Base-by-base conservation (phyloP, 2,329 filamentous ascomycete genomes). In the Neofusicoccum laricinum region DNA sequence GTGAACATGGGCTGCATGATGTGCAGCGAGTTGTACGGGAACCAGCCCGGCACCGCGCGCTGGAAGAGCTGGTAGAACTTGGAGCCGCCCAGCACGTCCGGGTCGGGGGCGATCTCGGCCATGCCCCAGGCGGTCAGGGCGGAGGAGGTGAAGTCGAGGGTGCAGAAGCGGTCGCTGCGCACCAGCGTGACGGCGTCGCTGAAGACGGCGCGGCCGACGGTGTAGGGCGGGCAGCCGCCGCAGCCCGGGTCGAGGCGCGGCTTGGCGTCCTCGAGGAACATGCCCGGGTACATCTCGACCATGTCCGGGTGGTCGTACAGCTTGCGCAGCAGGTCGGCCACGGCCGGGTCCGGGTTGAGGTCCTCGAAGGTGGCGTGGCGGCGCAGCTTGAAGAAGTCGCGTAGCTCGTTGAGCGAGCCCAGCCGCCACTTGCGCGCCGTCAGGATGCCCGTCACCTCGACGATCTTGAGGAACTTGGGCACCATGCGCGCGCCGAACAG, bases 211-310 rank as follows among this genome's bases (percentile, higher is more conserved):
- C 83, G 79, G 1, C 82, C 82, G 7, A 85, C 80, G 0, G 85
- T 85, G 70, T 82, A 86, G 0, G 81, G 82, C 0, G 80, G 81
- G 61, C 80, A 81, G 19, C 85, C 78, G 17, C 84, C 84, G 61
- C 79, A 81, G 2, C 85, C 85, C 0, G 85, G 80, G 48, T 78
- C 74, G 64, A 82, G 81, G 0, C 78, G 76, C 0, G 80, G 78
- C 70, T 87, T 87, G 34, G 79, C 77, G 61, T 86, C 81, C 71
- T 88, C 86, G n/a, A 84, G 78, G 66, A 90, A 83, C 1, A 91
- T 76, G 10, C 89, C 89, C 0, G 88, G 88, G 70, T 91, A 91
- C 5, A 91, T 79, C 71, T 91, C 89, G 12, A 91, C 86, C 71
- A 84, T 85, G 67, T 90, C 88, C 0, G 87, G 86, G 53, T 87